Percentiles rank a stretch among this genome's conserved stretches.
Evolutionary conservation across 306 rosid genomes (phyloP).

Genomic region (Biancaea sappan): DNA sequence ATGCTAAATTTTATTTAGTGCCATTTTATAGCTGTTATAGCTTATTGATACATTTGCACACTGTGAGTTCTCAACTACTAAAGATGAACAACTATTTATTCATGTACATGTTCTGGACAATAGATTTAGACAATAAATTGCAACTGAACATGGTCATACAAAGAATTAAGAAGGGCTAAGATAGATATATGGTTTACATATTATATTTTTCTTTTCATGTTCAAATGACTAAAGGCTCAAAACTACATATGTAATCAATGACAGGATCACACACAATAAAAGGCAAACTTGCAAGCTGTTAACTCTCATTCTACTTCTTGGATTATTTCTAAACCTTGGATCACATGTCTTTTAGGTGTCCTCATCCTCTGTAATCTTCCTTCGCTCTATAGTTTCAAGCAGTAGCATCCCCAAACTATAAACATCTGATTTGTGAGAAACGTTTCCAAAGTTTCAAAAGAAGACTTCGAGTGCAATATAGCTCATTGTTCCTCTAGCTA

Average conservation of each 20-base stretch:
- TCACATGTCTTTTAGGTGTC: no score
- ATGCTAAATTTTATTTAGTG: no score
- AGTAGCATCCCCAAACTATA: not conserved
- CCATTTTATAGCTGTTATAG: no score
- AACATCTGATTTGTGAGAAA: not conserved
- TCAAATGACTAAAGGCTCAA: not conserved
- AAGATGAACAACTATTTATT: no score
- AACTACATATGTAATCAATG: not conserved
- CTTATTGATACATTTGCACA: no score
- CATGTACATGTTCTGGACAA: no score
- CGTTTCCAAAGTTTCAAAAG: not conserved
- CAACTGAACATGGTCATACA: not conserved
- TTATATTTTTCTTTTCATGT: not conserved
- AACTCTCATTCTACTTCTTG: not conserved
- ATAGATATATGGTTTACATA: not conserved
- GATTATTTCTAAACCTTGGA: not conserved
- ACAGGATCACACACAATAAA: not conserved
- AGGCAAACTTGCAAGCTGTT: not conserved
- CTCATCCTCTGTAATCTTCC: not conserved
- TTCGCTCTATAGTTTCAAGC: not conserved
- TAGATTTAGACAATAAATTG: no score
- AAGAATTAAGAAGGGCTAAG: not conserved
- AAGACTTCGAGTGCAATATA: constrained; percentile 1
- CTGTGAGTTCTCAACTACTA: no score
- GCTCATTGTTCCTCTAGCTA: not conserved